phyloP scores from a whole-genome alignment of 805 yeast genomes.

The Wickerhamomyces silvicola region DNA sequence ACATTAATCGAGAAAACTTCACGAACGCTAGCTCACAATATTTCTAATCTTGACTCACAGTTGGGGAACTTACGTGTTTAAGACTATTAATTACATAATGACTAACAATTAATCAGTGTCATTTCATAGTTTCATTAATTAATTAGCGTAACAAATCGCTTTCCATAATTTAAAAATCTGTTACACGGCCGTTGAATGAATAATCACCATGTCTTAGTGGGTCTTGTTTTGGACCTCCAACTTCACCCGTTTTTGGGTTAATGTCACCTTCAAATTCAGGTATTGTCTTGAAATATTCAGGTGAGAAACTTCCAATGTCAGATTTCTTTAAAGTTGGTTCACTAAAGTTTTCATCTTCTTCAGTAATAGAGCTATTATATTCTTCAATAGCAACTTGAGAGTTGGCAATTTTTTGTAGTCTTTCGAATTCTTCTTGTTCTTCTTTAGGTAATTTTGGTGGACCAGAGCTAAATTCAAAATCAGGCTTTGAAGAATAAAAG shows the following conservation, averaged over 20 bases:
- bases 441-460: conserved; percentile 77
- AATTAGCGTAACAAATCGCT: too few relatives aligned
- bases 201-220: conserved; percentile 90
- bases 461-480: conserved; percentile 20
- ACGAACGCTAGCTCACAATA: conserved; percentile 9
- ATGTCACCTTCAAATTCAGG: conserved; percentile 95
- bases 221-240: conserved; percentile 97
- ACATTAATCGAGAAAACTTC: conserved; percentile 18
- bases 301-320: conserved; percentile 60
- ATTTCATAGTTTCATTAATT: too few relatives aligned
- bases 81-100: neutral
- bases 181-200: conserved; percentile 92
- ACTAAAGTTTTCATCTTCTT: conserved; percentile 26
- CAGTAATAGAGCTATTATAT: conserved; percentile 44
- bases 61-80: conserved; percentile 5
- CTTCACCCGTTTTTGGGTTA: conserved; percentile 91
- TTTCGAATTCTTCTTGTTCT: conserved; percentile 89
- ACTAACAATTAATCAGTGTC: too few relatives aligned
- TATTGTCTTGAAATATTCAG: conserved; percentile 67
- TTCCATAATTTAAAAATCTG: conserved; percentile 59
- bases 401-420: conserved; percentile 71
- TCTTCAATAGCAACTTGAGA: conserved; percentile 75
- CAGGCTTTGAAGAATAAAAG: conserved; percentile 16
- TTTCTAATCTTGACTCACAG: conserved; percentile 17
- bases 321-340: conserved; percentile 34